Percentiles rank a stretch among this genome's conserved stretches.
Evolutionary conservation across 345 rosid species (phyloP).

Genomic region (Eucalyptus cloeziana): DNA sequence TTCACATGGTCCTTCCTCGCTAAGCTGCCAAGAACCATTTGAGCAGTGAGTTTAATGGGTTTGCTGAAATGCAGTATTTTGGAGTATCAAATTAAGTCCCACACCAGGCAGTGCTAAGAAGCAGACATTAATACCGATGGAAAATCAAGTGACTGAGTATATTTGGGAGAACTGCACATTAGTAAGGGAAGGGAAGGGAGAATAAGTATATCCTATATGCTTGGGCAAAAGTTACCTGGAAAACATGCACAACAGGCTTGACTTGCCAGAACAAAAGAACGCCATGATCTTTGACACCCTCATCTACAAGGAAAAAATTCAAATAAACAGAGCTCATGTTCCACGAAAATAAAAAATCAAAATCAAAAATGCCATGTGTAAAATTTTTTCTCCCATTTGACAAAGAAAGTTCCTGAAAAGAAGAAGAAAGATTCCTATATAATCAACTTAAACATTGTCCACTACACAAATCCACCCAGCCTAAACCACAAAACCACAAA

Average conservation of each 20-base stretch:
- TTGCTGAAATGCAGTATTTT: neutral
- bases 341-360: neutral
- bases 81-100: neutral
- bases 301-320: slow-evolving; percentile 32
- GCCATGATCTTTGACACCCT: slow-evolving; percentile 64
- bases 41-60: neutral
- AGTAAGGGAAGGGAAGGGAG: neutral
- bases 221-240: slow-evolving; percentile 46
- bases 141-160: neutral
- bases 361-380: neutral
- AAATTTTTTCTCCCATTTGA: neutral
- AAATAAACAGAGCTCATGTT: neutral
- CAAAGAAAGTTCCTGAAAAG: neutral
- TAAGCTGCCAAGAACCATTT: slow-evolving; percentile 41
- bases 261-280: slow-evolving; percentile 98
- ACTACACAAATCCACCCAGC: neutral
- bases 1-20: slow-evolving; percentile 97
- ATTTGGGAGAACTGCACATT: neutral
- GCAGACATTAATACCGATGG: neutral
- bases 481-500: neutral
- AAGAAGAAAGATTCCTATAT: neutral
- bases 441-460: neutral
- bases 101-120: neutral
- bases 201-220: neutral
- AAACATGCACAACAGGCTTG: slow-evolving; percentile 81